Base-by-base conservation (phyloP, 169 alveolate species). In the Plasmodium vivax region DNA sequence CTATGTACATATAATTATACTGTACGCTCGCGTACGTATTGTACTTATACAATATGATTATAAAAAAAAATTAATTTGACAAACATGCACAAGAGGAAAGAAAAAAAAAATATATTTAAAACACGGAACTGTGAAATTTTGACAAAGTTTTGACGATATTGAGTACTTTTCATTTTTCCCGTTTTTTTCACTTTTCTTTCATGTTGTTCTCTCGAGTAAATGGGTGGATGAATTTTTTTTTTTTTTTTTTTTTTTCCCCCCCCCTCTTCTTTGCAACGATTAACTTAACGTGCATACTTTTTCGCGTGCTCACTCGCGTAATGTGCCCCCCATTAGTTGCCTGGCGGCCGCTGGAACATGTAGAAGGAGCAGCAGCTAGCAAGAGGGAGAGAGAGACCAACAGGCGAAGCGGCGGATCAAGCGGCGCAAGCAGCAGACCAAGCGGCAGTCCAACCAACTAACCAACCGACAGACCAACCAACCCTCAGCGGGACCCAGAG, bases 131-230 rank as follows among this genome's bases (percentile, higher is more conserved):
- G 68, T 85, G 71, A 38, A 74, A 45, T 74, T 85, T 85, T 85
- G 45, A 45, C 19, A 56, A 84, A 74, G 82, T 56, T 79, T 56
- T 58, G 51, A 56, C 41, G 41, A 36, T 79, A 62, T 16, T 80
- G 45, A 56, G 80, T 56, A 19, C 62, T 71, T n/a, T 51, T 77
- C 81, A 54, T 79, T 77, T 74, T 23, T 56, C 19, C 36, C 12
- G 12, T 30, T 82, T 54, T 83, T 38, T 83, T 83, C 41, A 56
- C 36, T 83, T 83, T 83, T 32, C 36, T 82, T 54, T 84, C 74
- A 58, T 54, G 73, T 58, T 88, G 73, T 88, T 88, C 83, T 80
- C 71, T 41, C 51, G 41, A 88, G 73, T 38, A 56, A 54, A n/a
- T 71, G 85, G 82, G 16, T 75, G 82, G 27, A 38, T 85, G 45